Evolutionary conservation across 305 asterid species (phyloP).

Genomic region (Fraxinus albicans): DNA sequence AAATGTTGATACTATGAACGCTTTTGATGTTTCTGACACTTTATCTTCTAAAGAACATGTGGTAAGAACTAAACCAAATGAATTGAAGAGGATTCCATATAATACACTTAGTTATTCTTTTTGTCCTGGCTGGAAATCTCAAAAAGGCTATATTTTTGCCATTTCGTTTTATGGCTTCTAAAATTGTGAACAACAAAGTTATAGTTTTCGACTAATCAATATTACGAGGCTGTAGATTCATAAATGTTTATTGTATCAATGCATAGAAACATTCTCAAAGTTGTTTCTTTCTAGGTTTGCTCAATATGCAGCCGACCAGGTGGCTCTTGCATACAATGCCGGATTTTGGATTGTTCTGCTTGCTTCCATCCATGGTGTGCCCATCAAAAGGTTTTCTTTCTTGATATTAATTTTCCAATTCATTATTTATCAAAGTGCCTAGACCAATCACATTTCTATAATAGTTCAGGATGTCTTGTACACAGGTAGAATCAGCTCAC

Average conservation of each 20-base stretch:
- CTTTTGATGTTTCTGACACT: slow-evolving; percentile 39
- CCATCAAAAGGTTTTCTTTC: slow-evolving; percentile 30
- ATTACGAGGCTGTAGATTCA: background rate
- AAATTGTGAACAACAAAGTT: background rate
- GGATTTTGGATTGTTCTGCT: slow-evolving; percentile 27
- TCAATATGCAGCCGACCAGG: slow-evolving; percentile 34
- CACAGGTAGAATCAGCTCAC: background rate
- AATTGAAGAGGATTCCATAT: background rate
- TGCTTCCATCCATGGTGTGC: slow-evolving; percentile 44
- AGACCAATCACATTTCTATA: background rate
- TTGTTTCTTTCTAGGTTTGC: slow-evolving; percentile 26
- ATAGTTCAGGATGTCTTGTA: background rate
- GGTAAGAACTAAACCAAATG: slow-evolving; percentile 22
- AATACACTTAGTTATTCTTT: background rate
- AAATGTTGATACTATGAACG: slow-evolving; percentile 34
- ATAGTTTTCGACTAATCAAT: background rate
- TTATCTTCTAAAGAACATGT: slow-evolving; percentile 10
- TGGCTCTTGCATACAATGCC: slow-evolving; percentile 37
- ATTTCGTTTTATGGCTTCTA: background rate
- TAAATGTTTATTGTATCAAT: background rate
- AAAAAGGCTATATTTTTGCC: background rate
- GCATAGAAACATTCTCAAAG: background rate
- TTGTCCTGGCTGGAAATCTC: slow-evolving; percentile 3
- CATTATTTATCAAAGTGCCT: background rate
- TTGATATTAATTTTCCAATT: background rate